Conservation (phyloP, 2,329 filamentous ascomycete genomes). For the Hymenoscyphus fraxineus region DNA sequence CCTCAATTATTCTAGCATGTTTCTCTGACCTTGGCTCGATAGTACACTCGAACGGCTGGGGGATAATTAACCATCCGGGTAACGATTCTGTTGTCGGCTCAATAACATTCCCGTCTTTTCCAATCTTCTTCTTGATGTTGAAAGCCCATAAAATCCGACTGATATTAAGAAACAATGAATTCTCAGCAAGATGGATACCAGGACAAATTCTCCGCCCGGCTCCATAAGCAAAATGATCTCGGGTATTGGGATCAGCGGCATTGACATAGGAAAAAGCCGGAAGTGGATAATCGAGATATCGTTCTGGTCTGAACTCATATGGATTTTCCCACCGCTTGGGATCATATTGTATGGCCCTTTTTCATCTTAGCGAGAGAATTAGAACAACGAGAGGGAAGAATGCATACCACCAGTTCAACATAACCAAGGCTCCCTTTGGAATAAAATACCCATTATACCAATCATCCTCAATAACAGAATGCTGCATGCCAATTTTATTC, state of each 20-base stretch:
- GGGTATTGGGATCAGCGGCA: conserved; percentile 27
- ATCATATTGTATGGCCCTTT: conserved; percentile 38
- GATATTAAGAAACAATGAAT: conserved; percentile 32
- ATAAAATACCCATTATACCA: conserved; percentile 38
- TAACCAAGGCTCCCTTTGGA: conserved; percentile 38
- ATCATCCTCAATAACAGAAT: conserved; percentile 34
- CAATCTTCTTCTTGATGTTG: conserved; percentile 22
- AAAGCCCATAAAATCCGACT: conserved; percentile 35
- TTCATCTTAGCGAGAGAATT: neutral
- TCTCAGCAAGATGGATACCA: conserved; percentile 36
- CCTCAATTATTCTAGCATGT: conserved; percentile 32
- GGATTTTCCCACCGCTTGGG: conserved; percentile 39
- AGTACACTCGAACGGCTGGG: conserved; percentile 33
- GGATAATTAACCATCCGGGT: conserved; percentile 34
- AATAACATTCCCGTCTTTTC: conserved; percentile 18
- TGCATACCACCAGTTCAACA: conserved; percentile 37
- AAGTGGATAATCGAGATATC: conserved; percentile 29
- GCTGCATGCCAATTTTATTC: conserved; percentile 27
- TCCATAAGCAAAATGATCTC: conserved; percentile 34
- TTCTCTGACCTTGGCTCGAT: conserved; percentile 30
- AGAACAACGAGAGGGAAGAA: neutral
- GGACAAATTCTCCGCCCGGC: conserved; percentile 34
- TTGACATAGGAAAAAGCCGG: conserved; percentile 22
- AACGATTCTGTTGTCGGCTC: conserved; percentile 26
- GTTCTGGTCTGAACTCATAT: conserved; percentile 42